Conservation (phyloP, 2,329 filamentous ascomycete species). For the Didymella pomorum region DNA sequence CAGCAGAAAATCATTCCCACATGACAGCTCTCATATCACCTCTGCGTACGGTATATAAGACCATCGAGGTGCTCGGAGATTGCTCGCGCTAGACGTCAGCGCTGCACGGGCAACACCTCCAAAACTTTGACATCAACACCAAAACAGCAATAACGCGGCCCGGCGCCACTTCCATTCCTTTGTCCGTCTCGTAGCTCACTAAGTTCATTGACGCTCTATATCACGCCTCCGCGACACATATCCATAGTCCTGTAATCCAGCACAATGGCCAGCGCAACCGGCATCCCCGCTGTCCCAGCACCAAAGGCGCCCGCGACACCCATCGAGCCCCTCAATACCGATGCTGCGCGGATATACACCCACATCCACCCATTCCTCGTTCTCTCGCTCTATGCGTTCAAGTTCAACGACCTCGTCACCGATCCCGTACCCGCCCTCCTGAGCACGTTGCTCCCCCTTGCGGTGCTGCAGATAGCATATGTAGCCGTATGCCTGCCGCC, state of each 20-base stretch:
- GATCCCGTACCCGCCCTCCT: constrained; percentile 73
- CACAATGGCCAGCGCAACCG: constrained; percentile 39
- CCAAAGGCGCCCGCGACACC: constrained; percentile 46
- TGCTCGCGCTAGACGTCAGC: constrained; percentile 19
- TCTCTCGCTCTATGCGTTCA: constrained; percentile 67
- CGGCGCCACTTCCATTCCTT: constrained; percentile 35
- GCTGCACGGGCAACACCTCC: constrained; percentile 31
- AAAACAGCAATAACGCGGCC: constrained; percentile 26
- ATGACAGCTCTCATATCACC: neutral
- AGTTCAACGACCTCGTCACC: constrained; percentile 72
- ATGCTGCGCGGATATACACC: constrained; percentile 64
- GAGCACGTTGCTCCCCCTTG: constrained; percentile 68
- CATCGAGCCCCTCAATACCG: constrained; percentile 57
- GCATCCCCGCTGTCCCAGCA: constrained; percentile 32
- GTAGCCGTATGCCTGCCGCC: constrained; percentile 67
- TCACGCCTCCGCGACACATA: neutral
- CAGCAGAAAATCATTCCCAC: neutral
- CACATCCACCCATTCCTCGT: constrained; percentile 74
- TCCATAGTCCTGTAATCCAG: neutral
- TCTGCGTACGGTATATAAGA: neutral
- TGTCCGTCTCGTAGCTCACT: neutral
- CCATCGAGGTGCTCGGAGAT: constrained; percentile 27
- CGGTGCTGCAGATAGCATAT: constrained; percentile 68
- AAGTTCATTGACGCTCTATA: neutral
- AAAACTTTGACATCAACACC: constrained; percentile 24